A percentile compares a stretch with the other conserved stretches of the same genome.
These are phyloP conservation scores for Sphagnum tenellum DNA, from an alignment of 225 moss, liverwort and hornwort genomes.

Conservation along the genomic window DNA sequence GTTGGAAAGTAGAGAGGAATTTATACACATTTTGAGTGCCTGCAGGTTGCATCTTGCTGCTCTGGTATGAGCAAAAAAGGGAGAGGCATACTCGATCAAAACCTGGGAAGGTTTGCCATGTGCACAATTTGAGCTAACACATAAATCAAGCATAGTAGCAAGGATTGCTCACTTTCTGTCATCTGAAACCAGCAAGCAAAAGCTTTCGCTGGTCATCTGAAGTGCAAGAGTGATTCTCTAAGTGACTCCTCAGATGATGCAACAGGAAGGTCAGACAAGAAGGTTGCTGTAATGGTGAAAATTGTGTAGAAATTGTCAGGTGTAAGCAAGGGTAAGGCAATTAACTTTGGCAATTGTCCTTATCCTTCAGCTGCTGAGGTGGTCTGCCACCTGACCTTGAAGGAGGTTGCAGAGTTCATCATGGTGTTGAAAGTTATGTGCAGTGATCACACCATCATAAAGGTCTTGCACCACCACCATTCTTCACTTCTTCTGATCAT, in stretches of 20 bases:
- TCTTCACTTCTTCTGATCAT: too few species aligned
- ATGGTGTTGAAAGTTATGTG: slow-evolving; percentile 62
- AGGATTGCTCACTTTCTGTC: slow-evolving; percentile 67
- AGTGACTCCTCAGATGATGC: slow-evolving; percentile 36
- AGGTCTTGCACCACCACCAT: slow-evolving; percentile 24
- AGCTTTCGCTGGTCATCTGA: slow-evolving; percentile 16
- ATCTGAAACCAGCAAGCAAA: slow-evolving; percentile 17
- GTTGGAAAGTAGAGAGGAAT: too few species aligned
- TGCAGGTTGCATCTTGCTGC: slow-evolving; percentile 59
- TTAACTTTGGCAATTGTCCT: slow-evolving; percentile 44
- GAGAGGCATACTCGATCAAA: slow-evolving; percentile 54
- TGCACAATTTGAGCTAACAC: slow-evolving; percentile 40
- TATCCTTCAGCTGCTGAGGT: slow-evolving; percentile 91
- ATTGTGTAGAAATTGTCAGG: slow-evolving; percentile 17
- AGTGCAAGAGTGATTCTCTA: slow-evolving; percentile 42
- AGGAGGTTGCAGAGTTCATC: slow-evolving; percentile 71
- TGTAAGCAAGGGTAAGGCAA: slow-evolving; percentile 10
- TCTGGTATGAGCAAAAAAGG: slow-evolving; percentile 57
- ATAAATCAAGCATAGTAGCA: slow-evolving; percentile 42
- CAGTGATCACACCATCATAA: slow-evolving; percentile 41
- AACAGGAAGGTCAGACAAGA: slow-evolving; percentile 21
- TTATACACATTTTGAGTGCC: neutral
- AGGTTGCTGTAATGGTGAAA: slow-evolving; percentile 36
- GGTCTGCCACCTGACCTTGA: slow-evolving; percentile 52
- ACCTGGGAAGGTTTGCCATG: slow-evolving; percentile 60